phyloP scores from a whole-genome alignment of 768 basidiomycete genomes.

The Cystoderma amianthinum region DNA sequence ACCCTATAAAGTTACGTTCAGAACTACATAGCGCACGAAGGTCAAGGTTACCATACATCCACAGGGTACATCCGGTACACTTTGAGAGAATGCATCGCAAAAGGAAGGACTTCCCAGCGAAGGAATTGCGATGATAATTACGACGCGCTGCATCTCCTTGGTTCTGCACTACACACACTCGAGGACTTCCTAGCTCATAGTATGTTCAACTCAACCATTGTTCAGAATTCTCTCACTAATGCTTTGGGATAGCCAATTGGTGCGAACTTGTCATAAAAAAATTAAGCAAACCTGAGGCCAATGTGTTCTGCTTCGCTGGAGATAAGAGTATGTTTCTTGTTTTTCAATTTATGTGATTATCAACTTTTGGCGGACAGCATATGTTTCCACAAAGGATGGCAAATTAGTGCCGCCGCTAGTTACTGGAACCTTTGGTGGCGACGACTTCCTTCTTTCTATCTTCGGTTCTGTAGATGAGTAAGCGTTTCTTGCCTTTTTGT shows the following conservation, averaged over 20 bases:
- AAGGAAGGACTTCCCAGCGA: neutral
- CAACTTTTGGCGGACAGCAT: no score
- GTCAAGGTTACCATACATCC: neutral
- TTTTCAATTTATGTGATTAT: no score
- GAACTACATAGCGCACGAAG: neutral
- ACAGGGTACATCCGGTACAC: neutral
- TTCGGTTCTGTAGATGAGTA: no score
- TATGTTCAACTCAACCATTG: neutral
- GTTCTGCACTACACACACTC: neutral
- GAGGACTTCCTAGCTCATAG: neutral
- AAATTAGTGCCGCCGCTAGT: no score
- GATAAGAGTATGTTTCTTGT: no score
- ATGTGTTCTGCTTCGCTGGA: neutral
- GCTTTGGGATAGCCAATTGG: neutral
- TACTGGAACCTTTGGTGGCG: no score
- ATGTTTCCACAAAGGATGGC: no score
- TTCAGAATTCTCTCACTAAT: neutral
- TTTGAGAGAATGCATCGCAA: neutral
- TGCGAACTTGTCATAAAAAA: neutral
- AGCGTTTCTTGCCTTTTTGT: no score
- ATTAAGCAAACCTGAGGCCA: neutral
- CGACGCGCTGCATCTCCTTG: neutral
- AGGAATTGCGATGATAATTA: neutral
- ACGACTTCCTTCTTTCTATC: no score
- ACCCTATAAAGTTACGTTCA: neutral